Conservation (phyloP, 2,329 filamentous ascomycete species). For the Parastagonospora nodorum region DNA sequence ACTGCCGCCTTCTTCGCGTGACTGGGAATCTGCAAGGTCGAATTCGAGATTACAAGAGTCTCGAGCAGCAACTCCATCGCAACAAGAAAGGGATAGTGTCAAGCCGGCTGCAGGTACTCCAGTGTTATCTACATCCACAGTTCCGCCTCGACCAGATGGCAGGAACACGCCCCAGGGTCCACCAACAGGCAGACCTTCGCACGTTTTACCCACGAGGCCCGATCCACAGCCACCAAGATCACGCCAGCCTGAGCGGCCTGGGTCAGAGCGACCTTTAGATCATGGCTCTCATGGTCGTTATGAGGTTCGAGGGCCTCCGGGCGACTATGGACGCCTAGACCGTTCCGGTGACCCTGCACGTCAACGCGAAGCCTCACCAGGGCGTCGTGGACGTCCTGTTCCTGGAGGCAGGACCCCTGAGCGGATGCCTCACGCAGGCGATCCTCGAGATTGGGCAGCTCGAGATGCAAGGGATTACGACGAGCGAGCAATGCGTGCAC, state of each 20-base stretch:
- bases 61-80: conserved; percentile 16
- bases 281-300: conserved; percentile 35
- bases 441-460: conserved; percentile 40
- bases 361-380: conserved; percentile 49
- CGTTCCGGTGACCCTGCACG: conserved; percentile 45
- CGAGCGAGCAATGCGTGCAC: conserved; percentile 41
- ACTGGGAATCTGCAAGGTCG: conserved; percentile 17
- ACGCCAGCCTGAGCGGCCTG: conserved; percentile 37
- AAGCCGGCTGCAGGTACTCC: conserved; percentile 9
- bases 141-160: conserved; percentile 40
- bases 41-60: conserved; percentile 13
- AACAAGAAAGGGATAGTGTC: conserved; percentile 16
- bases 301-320: conserved; percentile 41
- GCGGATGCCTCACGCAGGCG: conserved; percentile 20
- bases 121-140: conserved; percentile 13
- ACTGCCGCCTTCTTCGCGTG: conserved; percentile 21
- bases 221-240: conserved; percentile 60
- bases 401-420: conserved; percentile 45
- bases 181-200: conserved; percentile 35
- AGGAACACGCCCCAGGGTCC: conserved; percentile 36
- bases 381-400: conserved; percentile 39
- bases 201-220: conserved; percentile 62
- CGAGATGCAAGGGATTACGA: conserved; percentile 44
- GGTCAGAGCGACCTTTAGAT: conserved; percentile 35
- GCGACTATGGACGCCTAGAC: conserved; percentile 53